Base-by-base conservation (phyloP, 1,284 basidiomycete species). In the Apiotrichum laibachii region DNA sequence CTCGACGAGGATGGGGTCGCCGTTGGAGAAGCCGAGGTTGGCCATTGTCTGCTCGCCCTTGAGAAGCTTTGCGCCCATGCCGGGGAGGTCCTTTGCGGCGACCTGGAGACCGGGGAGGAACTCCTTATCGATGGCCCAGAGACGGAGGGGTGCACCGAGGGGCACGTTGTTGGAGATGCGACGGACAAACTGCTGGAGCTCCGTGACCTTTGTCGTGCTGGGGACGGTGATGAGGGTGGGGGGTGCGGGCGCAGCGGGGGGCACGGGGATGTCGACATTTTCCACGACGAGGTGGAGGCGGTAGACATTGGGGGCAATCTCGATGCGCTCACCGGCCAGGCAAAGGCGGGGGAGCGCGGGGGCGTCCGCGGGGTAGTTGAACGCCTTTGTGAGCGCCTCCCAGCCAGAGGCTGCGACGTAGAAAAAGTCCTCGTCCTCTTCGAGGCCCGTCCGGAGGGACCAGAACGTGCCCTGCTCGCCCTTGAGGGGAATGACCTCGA, bases 401-500 rank as follows among this genome's bases (percentile, higher is more conserved):
- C 90, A 96, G 8, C 86, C 86, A 31, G 83, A 81, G 56, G 82
- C 80, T 0, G 90, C 89, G 5, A 97, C 80, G 68, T 86, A 88
- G 70, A 90, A 87, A 58, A 88, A 85, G 71, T 96, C 87, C 26
- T 87, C 79, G 33, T 85, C 85, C 70, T 93, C 89, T 37, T 80
- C 68, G 26, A 87, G 73, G 31, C 77, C 71, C 5, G 66, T 59
- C 39, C 63, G 77, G 67, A 65, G 77, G 73, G 60, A 50, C 69
- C 70, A 75, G n/a, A 70, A 57, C 47, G 13, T 31, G 16, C n/a
- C 22, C 7, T 11, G 40, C 31, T 26, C 40, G 18, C 21, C 10
- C 34, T 42, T 47, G 16, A 35, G 69, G 66, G 2, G 71, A 63
- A 54, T 63, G 22, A 72, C 63, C 7, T 65, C 62, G 37, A 68